Conservation (phyloP, 306 rosid genomes). For the Glycine tomentella region DNA sequence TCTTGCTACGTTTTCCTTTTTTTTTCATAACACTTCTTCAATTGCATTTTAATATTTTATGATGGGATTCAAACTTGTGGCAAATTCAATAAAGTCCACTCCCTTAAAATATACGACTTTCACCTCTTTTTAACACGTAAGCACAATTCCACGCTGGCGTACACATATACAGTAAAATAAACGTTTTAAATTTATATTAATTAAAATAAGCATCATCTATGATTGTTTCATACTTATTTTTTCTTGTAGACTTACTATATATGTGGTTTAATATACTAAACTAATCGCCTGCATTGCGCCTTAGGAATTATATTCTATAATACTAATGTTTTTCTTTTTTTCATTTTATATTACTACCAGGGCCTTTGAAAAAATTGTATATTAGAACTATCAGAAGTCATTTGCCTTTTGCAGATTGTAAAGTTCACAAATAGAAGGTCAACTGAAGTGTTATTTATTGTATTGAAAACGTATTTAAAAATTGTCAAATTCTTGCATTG, state of each 20-base stretch:
- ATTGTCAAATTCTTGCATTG: neutral
- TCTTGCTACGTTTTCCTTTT: neutral
- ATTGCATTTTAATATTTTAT: neutral
- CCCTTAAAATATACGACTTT: neutral
- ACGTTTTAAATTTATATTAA: too few species aligned
- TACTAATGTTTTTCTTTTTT: neutral
- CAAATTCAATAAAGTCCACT: neutral
- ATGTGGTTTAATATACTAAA: neutral
- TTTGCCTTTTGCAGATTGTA: constrained; percentile 2
- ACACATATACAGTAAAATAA: too few species aligned
- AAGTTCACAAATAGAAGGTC: neutral
- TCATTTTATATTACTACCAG: neutral
- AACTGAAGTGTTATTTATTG: neutral
- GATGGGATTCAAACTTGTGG: neutral
- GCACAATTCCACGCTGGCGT: neutral
- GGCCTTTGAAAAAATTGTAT: neutral
- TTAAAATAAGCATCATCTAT: neutral
- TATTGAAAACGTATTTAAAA: neutral
- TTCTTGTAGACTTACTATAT: neutral
- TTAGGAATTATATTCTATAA: too few species aligned
- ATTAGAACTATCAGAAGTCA: neutral
- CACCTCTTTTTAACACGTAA: neutral
- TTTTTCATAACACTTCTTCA: neutral
- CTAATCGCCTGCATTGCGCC: neutral
- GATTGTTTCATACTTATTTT: neutral